A percentile compares a stretch with the other conserved stretches of the same genome.
Evolutionary conservation across 768 basidiomycete species (phyloP).

Genomic region (Trametes cubensis): DNA sequence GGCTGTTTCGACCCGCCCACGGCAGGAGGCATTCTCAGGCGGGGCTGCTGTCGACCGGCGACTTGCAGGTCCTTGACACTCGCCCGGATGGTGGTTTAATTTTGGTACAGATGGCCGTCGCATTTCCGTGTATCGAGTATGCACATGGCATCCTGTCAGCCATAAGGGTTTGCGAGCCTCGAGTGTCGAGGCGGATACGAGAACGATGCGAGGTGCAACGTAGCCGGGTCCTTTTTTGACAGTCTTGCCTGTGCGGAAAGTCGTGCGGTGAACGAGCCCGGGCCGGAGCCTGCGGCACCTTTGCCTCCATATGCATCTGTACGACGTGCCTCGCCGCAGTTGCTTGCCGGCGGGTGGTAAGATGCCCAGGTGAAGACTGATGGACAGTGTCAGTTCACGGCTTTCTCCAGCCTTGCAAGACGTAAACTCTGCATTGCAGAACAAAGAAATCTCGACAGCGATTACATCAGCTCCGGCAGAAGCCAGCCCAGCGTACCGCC

Average conservation of each 20-base stretch:
- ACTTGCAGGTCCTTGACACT: background rate
- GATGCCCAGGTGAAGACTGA: background rate
- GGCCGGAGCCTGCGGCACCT: slow-evolving; percentile 2
- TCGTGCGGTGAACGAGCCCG: background rate
- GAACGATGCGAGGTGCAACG: background rate
- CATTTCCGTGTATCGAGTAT: background rate
- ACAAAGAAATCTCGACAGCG: background rate
- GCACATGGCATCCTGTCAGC: slow-evolving; percentile 5
- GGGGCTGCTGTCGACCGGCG: background rate
- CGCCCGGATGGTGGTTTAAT: background rate
- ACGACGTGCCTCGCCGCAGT: background rate
- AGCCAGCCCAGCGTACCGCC: slow-evolving; percentile 5
- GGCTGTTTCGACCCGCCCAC: background rate
- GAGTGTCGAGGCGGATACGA: background rate
- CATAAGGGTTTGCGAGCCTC: too few relatives aligned
- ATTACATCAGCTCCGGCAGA: slow-evolving; percentile 13
- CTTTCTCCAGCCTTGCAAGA: background rate
- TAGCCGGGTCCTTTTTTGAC: slow-evolving; percentile 6
- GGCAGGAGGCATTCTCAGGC: background rate
- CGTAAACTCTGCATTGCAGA: background rate
- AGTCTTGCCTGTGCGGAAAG: background rate
- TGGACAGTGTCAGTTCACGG: background rate
- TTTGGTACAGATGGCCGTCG: background rate
- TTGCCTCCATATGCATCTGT: background rate
- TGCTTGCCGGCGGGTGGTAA: background rate